Percentiles rank a stretch among this genome's conserved stretches.
These are phyloP conservation scores for Brettanomyces sp. DNA, from an alignment of 805 yeast species.

Conservation along the genomic window DNA sequence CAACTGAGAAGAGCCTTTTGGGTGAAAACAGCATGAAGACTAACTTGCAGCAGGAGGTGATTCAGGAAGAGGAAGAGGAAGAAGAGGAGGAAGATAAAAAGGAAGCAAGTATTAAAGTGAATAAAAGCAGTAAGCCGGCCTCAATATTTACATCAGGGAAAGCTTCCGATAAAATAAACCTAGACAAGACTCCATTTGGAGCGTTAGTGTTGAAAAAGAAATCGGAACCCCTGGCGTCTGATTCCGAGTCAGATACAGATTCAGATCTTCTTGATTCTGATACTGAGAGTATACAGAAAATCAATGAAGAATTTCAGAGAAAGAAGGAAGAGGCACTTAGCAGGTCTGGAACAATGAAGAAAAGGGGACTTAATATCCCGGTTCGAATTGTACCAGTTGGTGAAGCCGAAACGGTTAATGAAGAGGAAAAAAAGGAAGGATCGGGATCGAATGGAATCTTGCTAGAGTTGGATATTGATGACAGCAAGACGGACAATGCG, in stretches of 20 bases:
- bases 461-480: too few relatives aligned
- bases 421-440: too few relatives aligned
- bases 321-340: too few relatives aligned
- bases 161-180: slow-evolving; percentile 3
- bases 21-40: not conserved
- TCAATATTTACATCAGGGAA: not conserved
- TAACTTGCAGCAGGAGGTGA: not conserved
- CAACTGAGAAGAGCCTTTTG: slow-evolving; percentile 11
- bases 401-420: too few relatives aligned
- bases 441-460: too few relatives aligned
- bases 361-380: too few relatives aligned
- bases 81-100: slow-evolving; percentile 4
- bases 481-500: too few relatives aligned
- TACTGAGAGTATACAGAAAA: slow-evolving; percentile 23
- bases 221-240: slow-evolving; percentile 2
- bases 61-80: slow-evolving; percentile 15
- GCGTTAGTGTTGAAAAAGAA: slow-evolving; percentile 9
- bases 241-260: slow-evolving; percentile 3
- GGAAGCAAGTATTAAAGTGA: not conserved
- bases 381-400: too few relatives aligned
- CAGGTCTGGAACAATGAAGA: too few relatives aligned
- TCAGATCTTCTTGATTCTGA: slow-evolving; percentile 18
- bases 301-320: slow-evolving; percentile 7
- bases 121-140: not conserved
- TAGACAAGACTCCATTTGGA: slow-evolving; percentile 5